Conservation (phyloP, 2,329 filamentous ascomycete species). For the Harringtonia lauricola region DNA sequence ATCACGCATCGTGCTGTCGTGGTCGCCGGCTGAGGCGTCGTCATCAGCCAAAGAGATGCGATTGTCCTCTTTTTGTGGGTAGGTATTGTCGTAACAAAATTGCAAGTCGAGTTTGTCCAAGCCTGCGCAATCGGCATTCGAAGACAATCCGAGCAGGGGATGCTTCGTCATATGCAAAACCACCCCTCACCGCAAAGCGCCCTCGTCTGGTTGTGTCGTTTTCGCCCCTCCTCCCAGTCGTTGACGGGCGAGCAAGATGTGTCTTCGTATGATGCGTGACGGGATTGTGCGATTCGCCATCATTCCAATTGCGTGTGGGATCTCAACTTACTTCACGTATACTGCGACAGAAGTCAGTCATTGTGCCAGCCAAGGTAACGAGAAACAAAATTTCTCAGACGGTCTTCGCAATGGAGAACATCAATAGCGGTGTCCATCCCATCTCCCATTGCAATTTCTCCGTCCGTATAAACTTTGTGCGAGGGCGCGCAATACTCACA, state of each 20-base stretch:
- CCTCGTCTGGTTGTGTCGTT: too few relatives aligned
- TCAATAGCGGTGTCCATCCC: slow-evolving; percentile 23
- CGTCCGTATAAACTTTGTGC: not conserved
- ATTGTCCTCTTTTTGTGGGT: not conserved
- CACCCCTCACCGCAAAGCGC: too few relatives aligned
- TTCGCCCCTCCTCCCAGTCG: too few relatives aligned
- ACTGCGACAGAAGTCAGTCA: slow-evolving; percentile 33
- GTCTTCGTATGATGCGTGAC: not conserved
- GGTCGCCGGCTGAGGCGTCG: not conserved
- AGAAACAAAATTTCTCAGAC: not conserved
- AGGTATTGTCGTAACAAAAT: too few relatives aligned
- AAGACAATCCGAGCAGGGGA: too few relatives aligned
- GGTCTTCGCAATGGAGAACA: too few relatives aligned
- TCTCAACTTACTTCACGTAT: slow-evolving; percentile 73
- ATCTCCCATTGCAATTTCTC: slow-evolving; percentile 17
- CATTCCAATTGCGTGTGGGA: not conserved
- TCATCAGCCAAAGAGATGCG: too few relatives aligned
- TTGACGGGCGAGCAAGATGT: too few relatives aligned
- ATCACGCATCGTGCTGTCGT: not conserved
- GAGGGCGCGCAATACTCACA: slow-evolving; percentile 46
- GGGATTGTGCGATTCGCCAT: not conserved
- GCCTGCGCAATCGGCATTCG: too few relatives aligned
- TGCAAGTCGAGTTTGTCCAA: too few relatives aligned
- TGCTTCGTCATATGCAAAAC: too few relatives aligned
- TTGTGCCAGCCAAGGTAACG: not conserved